These are phyloP conservation scores for Malus asiatica DNA, from an alignment of 306 rosid species.

Conservation along the genomic window DNA sequence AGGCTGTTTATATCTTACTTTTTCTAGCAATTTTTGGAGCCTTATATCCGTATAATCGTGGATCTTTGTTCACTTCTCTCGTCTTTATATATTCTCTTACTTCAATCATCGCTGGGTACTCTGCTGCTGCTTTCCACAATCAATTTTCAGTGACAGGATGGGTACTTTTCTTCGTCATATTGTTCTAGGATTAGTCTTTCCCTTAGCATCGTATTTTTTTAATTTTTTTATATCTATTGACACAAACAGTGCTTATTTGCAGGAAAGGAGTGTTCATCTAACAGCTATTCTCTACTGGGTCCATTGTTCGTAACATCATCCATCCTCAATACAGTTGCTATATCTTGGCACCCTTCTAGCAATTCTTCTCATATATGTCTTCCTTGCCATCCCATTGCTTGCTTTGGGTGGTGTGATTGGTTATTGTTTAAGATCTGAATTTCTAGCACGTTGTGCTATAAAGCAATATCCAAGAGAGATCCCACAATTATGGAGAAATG, in stretches of 20 bases:
- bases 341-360: constrained; percentile 58
- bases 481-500: constrained; percentile 22
- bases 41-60: constrained; percentile 76
- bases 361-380: constrained; percentile 43
- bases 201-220: not conserved
- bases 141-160: constrained; percentile 65
- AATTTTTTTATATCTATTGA: not conserved
- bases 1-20: constrained; percentile 54
- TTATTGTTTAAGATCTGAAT: constrained; percentile 43
- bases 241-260: constrained; percentile 22
- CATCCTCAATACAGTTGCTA: constrained; percentile 58
- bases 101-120: constrained; percentile 63
- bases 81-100: constrained; percentile 47
- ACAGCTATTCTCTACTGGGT: constrained; percentile 66
- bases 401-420: constrained; percentile 81
- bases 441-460: constrained; percentile 51
- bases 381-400: constrained; percentile 65
- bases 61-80: constrained; percentile 57
- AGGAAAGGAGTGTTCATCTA: constrained; percentile 63
- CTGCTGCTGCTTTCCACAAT: constrained; percentile 65
- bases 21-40: constrained; percentile 57
- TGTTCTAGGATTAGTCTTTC: not conserved
- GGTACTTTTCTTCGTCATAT: constrained; percentile 35
- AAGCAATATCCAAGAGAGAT: constrained; percentile 58
- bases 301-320: constrained; percentile 53